These are phyloP conservation scores for Geotrichum aggregatum DNA, from an alignment of 1,139 yeast species.

Conservation along the genomic window DNA sequence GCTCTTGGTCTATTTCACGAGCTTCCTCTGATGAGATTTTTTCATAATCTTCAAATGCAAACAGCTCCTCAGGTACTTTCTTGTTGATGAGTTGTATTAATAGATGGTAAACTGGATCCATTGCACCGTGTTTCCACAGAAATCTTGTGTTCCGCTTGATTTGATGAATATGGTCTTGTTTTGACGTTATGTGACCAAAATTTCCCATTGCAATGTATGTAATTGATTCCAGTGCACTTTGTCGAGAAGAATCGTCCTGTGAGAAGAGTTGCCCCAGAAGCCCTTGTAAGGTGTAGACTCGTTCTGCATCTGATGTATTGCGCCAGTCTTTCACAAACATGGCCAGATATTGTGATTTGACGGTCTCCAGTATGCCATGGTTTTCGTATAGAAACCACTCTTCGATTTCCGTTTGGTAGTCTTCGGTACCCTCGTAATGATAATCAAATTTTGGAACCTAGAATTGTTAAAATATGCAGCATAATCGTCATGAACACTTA, in stretches of 20 bases:
- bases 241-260: background rate
- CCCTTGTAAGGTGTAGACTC: slow-evolving; percentile 20
- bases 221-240: slow-evolving; percentile 25
- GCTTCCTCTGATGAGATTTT: background rate
- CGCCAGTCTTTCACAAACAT: slow-evolving; percentile 16
- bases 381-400: slow-evolving; percentile 38
- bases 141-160: slow-evolving; percentile 36
- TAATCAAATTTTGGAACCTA: slow-evolving; percentile 31
- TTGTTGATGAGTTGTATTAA: slow-evolving; percentile 22
- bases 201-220: slow-evolving; percentile 45
- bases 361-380: slow-evolving; percentile 30
- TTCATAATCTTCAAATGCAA: slow-evolving; percentile 9
- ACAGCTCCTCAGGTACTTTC: slow-evolving; percentile 24
- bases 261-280: slow-evolving; percentile 10
- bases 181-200: slow-evolving; percentile 36
- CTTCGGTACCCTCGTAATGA: slow-evolving; percentile 30
- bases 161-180: slow-evolving; percentile 40
- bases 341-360: slow-evolving; percentile 5
- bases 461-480: background rate
- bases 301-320: slow-evolving; percentile 12
- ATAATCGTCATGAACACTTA: background rate
- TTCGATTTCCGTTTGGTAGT: slow-evolving; percentile 31
- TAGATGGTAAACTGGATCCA: slow-evolving; percentile 25
- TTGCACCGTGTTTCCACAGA: slow-evolving; percentile 27
- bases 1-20: slow-evolving; percentile 28